Evolutionary conservation across 2,329 filamentous ascomycete species (phyloP), one percentile per base, ranked within the genome.

Genomic region (Chrysosporium queenslandicum): DNA sequence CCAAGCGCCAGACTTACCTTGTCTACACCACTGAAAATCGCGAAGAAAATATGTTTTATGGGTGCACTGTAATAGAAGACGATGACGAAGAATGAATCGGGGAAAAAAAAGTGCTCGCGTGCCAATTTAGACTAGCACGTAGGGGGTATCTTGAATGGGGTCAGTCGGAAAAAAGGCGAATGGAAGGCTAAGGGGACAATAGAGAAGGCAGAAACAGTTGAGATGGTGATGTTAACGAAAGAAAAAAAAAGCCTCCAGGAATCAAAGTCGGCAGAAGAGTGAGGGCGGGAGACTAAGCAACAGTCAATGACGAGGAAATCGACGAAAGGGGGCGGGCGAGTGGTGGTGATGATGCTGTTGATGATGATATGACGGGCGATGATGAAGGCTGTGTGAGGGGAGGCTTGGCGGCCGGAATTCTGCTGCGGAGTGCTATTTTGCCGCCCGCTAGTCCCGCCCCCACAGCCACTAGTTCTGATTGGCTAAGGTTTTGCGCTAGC

Each of bases 361-460:
- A 21, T 40, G 46, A 49, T 40, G 46, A 7, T 23, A 29, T 12
- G 39, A 25, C 14, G 6, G 16, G 16, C 36, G 20, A 41, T 25
- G 39, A 30, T 29, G 39, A 42, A 50, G 47, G 47, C 25, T 51
- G 41, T 51, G 41, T 27, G 40, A 51, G 49, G 49, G 49, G 40
- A 51, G 49, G 29, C 49, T 45, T 51, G 49, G 49, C 49, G 29
- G 29, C 11, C 40, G n/a, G 36, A 21, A n/a, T 21, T 30, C 34
- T 20, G 36, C 32, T 21, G 21, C 16, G 4, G 2, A 20, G n/a
- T 32, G 25, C 46, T 48, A 48, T 27, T 27, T 2, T 48, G 32
- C 34, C 32, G 46, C 23, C 46, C 21, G 16, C 11, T 48, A 48
- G 46, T 27, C 12, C 12, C 39, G n/a, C n/a, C n/a, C n/a, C n/a